Conservation (phyloP, 345 rosid species). For the Brassica carinata region DNA sequence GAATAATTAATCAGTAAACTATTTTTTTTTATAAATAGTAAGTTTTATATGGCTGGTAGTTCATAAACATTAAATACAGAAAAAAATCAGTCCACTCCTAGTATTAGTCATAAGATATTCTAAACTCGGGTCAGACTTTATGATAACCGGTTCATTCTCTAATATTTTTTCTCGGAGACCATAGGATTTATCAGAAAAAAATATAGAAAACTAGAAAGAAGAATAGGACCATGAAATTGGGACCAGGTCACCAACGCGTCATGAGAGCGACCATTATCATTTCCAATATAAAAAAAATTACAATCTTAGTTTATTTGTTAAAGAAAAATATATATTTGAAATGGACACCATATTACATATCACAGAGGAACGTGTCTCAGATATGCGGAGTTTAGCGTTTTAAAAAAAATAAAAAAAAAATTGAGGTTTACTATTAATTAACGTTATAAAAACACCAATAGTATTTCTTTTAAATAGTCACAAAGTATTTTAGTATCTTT, state of each 20-base stretch:
- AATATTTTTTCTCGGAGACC: too few species aligned
- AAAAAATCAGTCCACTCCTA: too few species aligned
- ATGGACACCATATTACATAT: constrained; percentile 1
- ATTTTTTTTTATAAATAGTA: neutral
- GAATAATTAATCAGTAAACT: neutral
- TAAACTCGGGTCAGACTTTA: too few species aligned
- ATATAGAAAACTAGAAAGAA: constrained; percentile 28
- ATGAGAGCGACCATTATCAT: constrained; percentile 34
- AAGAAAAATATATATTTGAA: neutral
- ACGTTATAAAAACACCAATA: neutral
- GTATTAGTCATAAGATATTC: too few species aligned
- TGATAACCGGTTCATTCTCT: too few species aligned
- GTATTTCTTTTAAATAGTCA: neutral
- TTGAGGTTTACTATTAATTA: neutral
- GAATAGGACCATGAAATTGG: constrained; percentile 30
- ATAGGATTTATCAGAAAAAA: too few species aligned
- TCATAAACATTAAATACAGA: neutral
- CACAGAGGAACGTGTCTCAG: neutral
- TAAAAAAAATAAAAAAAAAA: too few species aligned
- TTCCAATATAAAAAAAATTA: neutral
- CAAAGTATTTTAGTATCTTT: neutral
- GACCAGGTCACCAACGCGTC: constrained; percentile 34
- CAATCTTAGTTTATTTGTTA: neutral
- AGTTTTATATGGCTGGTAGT: neutral
- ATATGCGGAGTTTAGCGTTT: neutral